Base-by-base conservation (phyloP, 805 yeast genomes). In the Helenozyma rhizophorensis region DNA sequence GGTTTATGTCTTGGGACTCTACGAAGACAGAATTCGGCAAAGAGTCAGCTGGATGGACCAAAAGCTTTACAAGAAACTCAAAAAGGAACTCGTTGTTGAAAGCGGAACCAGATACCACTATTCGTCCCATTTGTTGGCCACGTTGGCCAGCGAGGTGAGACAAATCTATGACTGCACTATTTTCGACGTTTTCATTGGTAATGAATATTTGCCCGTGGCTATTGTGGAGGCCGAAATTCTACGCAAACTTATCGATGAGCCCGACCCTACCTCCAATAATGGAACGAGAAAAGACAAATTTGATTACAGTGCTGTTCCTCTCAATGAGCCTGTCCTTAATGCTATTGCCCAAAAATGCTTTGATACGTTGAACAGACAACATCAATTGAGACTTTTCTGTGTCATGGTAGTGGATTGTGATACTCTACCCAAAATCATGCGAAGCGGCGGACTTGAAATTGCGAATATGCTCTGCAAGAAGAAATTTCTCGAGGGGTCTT, bases 21-120 rank as follows among this genome's bases (percentile, higher is more conserved):
- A 88, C 43, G 98, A 93, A 48, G 98, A 93, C 56, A 70, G 97
- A 53, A 74, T 93, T 28, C 72, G 90, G 28, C 96, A 88, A 56
- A 62, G 81, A 37, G 71, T 77, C 10, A 74, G 82, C 21, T 79
- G 83, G 81, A 65, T 74, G 28, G 84, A 79, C 43, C 76, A 72
- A 37, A 63, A 65, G 38, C 46, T 59, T 9, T 54, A 53, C 32
- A 42, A 38, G 13, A 58, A 54, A 28, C 41, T 56, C 26, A 52
- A 52, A 14, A 48, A 52, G 32, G 58, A 51, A 24, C 29, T 68
- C 45, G 36, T 70, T 47, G 44, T 57, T 12, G 69, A 62, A 9
- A 56, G 56, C 28, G 68, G 66, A 11, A 54, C 66, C 37, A 63
- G 79, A 35, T 87, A 85, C 39, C 94, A 85, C 56, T 93, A 89